Conservation (phyloP, 2,329 filamentous ascomycete species). For the Penicillium sp. region DNA sequence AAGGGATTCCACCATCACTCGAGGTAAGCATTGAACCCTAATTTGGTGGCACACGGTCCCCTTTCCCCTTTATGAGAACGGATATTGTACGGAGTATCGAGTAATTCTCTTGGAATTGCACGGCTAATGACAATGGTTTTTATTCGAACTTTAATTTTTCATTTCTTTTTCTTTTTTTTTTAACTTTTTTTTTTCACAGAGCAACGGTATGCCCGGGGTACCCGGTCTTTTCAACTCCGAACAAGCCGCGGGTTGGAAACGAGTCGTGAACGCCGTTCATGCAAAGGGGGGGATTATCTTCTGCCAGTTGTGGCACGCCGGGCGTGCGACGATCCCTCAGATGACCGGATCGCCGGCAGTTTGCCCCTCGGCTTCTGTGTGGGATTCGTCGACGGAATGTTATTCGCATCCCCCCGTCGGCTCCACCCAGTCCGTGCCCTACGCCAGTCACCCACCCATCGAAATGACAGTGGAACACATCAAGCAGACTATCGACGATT, state of each 20-base stretch:
- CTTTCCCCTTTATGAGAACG: not conserved
- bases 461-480: conserved; percentile 49
- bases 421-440: conserved; percentile 37
- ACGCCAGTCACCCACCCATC: conserved; percentile 45
- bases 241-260: conserved; percentile 52
- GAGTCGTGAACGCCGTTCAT: conserved; percentile 52
- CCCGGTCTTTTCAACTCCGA: conserved; percentile 35
- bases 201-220: conserved; percentile 41
- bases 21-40: conserved; percentile 31
- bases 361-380: conserved; percentile 45
- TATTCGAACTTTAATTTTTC: not conserved
- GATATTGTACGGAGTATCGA: not conserved
- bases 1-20: conserved; percentile 37
- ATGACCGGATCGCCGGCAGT: conserved; percentile 42
- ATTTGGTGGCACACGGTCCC: not conserved
- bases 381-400: conserved; percentile 46
- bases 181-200: conserved; percentile 21
- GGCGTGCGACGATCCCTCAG: conserved; percentile 45
- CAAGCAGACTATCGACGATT: conserved; percentile 44
- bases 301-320: conserved; percentile 46
- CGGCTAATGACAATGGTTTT: not conserved
- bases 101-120: not conserved
- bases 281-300: conserved; percentile 51
- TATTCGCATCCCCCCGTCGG: conserved; percentile 43
- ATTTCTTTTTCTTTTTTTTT: not conserved